Evolutionary conservation across 2,329 filamentous ascomycete genomes (phyloP), one percentile per base, ranked within the genome.

Genomic region (Cladophialophora bantiana): DNA sequence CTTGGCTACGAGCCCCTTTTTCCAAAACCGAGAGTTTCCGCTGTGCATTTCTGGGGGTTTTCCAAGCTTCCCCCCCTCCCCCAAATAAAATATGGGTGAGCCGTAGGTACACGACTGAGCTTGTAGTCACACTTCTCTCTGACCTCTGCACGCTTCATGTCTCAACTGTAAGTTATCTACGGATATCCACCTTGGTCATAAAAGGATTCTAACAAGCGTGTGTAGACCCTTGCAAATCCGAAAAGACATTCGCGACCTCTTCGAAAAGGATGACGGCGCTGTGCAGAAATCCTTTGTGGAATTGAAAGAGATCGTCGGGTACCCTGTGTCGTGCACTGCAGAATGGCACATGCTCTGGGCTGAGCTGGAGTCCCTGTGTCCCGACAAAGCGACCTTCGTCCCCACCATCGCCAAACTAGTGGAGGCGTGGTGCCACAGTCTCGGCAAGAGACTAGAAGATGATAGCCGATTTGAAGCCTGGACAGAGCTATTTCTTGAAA

Each of bases 311-410:
- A 32, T 52, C 20, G 38, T 62, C 31, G 64, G 64, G n/a, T 66
- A 58, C 26, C 58, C 52, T 7, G 64, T 66, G 9, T 58, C 20
- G 26, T 66, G 50, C 42, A 48, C 38, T 31, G 26, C 53, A 53
- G 59, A 66, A 26, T 66, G 64, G 64, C 52, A 40, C 26, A 52
- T 66, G 58, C 42, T 66, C n/a, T 66, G 64, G 64, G 34, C 50
- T 18, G 64, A 66, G 38, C 34, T 62, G 42, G 58, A 53, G 56
- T n/a, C 38, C 12, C 15, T 31, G 3, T 66, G 56, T 15, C 26
- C 59, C 12, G 64, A 66, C 40, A 66, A 48, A 38, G 26, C 64
- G 35, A 66, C 58, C 12, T 66, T 66, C 32, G 52, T 62, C 12
- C 59, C 64, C 4, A 52, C 18, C 0, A 31, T 62, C 32, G 15